Evolutionary conservation across 768 basidiomycete species (phyloP).

Genomic region (Mycena kentingensis): DNA sequence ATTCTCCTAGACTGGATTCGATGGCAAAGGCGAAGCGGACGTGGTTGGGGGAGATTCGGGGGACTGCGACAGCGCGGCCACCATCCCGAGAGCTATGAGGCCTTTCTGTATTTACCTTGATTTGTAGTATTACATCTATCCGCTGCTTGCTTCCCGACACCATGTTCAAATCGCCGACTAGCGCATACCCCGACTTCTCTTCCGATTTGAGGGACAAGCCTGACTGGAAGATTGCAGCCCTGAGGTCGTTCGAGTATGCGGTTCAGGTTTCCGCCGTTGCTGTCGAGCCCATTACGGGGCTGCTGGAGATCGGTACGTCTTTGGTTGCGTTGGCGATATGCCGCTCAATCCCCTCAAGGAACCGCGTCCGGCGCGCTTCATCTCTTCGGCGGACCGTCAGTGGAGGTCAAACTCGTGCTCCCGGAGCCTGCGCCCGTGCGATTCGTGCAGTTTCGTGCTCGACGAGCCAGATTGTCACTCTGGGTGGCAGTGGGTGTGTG

Average conservation of each 20-base stretch:
- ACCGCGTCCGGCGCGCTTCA: slow-evolving; percentile 64
- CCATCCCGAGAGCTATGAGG: slow-evolving; percentile 22
- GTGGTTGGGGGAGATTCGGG: slow-evolving; percentile 74
- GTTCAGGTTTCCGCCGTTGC: slow-evolving; percentile 55
- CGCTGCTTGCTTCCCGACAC: too few species aligned
- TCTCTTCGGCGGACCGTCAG: slow-evolving; percentile 69
- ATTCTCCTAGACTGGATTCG: slow-evolving; percentile 52
- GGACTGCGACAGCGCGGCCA: slow-evolving; percentile 34
- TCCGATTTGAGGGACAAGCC: slow-evolving; percentile 52
- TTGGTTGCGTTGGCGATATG: background rate
- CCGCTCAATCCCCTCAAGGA: slow-evolving; percentile 43
- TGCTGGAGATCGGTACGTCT: slow-evolving; percentile 60
- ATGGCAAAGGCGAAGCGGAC: slow-evolving; percentile 57
- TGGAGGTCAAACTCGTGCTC: slow-evolving; percentile 51
- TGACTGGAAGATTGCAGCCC: slow-evolving; percentile 57
- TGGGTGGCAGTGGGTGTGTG: slow-evolving; percentile 62
- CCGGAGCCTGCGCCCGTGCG: slow-evolving; percentile 52
- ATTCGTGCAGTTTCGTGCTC: slow-evolving; percentile 64
- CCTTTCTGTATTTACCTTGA: background rate
- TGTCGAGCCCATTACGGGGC: slow-evolving; percentile 58
- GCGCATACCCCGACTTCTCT: slow-evolving; percentile 54
- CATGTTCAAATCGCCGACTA: slow-evolving; percentile 51
- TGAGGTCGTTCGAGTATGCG: slow-evolving; percentile 53
- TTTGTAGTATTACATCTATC: slow-evolving; percentile 2
- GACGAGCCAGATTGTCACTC: slow-evolving; percentile 55